A percentile compares a stretch with the other conserved stretches of the same genome.
These are phyloP conservation scores for Erigeron philadelphicus DNA, from an alignment of 140 eudicot genomes.

Conservation along the genomic window DNA sequence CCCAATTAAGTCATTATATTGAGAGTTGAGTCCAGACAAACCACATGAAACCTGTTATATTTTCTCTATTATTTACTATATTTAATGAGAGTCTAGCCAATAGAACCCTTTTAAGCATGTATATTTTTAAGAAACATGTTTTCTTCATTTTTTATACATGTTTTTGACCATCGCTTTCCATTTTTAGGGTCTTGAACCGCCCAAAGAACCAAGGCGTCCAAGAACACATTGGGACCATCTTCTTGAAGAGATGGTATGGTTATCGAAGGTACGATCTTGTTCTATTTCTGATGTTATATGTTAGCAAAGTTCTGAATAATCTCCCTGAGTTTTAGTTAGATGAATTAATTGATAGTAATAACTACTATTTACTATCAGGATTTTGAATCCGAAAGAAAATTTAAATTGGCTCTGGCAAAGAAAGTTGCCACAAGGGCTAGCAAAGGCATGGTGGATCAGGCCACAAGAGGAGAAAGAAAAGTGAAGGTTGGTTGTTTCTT, in stretches of 20 bases:
- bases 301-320: neutral
- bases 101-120: neutral
- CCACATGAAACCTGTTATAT: neutral
- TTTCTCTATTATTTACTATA: neutral
- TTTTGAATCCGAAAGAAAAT: constrained; percentile 94
- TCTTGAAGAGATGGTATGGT: constrained; percentile 95
- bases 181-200: constrained; percentile 86
- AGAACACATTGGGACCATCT: constrained; percentile 99
- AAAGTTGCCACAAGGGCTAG: constrained; percentile 87
- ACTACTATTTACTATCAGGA: constrained; percentile 42
- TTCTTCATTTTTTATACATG: neutral
- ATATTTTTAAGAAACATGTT: neutral
- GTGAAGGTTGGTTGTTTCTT: constrained; percentile 49
- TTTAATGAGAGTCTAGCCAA: neutral
- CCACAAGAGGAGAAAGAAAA: constrained; percentile 85
- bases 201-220: constrained; percentile 88
- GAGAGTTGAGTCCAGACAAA: neutral
- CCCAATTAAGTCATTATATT: neutral
- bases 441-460: constrained; percentile 94
- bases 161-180: neutral
- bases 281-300: constrained; percentile 1
- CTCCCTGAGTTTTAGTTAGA: neutral
- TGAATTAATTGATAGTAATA: constrained; percentile 6
- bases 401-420: constrained; percentile 80
- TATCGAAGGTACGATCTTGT: constrained; percentile 56